phyloP scores from a whole-genome alignment of 2,329 filamentous ascomycete genomes.

The Sporothrix mexicana region DNA sequence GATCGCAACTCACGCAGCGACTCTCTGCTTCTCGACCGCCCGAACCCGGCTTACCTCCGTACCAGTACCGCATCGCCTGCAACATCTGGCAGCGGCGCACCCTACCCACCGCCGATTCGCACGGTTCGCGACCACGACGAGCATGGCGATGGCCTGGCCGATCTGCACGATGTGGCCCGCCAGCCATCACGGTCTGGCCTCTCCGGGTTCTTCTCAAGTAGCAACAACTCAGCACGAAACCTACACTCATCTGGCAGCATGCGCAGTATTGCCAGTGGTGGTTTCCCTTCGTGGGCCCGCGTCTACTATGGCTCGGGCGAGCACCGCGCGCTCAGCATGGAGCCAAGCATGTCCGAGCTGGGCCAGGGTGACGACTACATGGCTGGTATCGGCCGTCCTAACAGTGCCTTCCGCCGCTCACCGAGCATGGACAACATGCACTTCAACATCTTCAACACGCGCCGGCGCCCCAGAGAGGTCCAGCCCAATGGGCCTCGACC shows the following conservation, averaged over 20 bases:
- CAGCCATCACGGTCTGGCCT: slow-evolving; percentile 61
- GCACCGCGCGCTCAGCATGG: slow-evolving; percentile 57
- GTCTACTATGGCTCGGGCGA: slow-evolving; percentile 75
- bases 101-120: slow-evolving; percentile 46
- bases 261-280: slow-evolving; percentile 52
- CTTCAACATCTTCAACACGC: slow-evolving; percentile 53
- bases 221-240: slow-evolving; percentile 52
- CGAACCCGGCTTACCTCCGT: slow-evolving; percentile 51
- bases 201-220: slow-evolving; percentile 56
- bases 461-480: slow-evolving; percentile 52
- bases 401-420: slow-evolving; percentile 53
- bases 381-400: slow-evolving; percentile 54
- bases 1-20: slow-evolving; percentile 47
- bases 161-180: slow-evolving; percentile 59
- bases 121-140: slow-evolving; percentile 66
- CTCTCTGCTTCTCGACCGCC: slow-evolving; percentile 54
- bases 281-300: slow-evolving; percentile 63
- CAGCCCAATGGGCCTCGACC: slow-evolving; percentile 39
- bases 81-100: slow-evolving; percentile 41
- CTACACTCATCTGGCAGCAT: slow-evolving; percentile 57
- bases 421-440: slow-evolving; percentile 59
- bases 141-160: slow-evolving; percentile 67
- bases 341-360: slow-evolving; percentile 51
- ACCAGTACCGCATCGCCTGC: slow-evolving; percentile 26
- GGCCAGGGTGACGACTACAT: slow-evolving; percentile 23